These are phyloP conservation scores for Apiotrichum mycotoxinovorans DNA, from an alignment of 1,284 basidiomycete genomes.

Conservation along the genomic window DNA sequence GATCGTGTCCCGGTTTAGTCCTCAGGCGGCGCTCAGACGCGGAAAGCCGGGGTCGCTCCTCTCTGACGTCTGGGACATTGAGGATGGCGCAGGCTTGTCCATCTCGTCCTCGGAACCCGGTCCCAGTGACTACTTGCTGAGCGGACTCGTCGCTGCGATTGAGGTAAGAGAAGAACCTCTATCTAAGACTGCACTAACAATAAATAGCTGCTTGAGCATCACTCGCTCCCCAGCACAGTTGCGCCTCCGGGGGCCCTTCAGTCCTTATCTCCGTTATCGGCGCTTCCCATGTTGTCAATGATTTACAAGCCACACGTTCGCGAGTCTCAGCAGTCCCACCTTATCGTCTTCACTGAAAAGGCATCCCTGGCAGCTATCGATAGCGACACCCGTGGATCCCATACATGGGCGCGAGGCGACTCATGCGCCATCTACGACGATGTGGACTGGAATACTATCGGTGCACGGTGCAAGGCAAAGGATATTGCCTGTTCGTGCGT, in stretches of 20 bases:
- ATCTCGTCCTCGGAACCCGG: constrained; percentile 20
- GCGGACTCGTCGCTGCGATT: constrained; percentile 19
- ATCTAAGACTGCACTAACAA: no score
- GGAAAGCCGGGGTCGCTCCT: constrained; percentile 12
- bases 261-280: constrained; percentile 15
- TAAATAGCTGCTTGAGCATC: constrained; percentile 17
- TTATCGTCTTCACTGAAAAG: constrained; percentile 22
- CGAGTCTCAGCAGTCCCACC: constrained; percentile 13
- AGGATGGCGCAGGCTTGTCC: constrained; percentile 19
- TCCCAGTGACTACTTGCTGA: constrained; percentile 19
- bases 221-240: constrained; percentile 11
- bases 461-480: constrained; percentile 18
- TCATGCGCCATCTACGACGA: constrained; percentile 18
- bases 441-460: constrained; percentile 21
- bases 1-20: constrained; percentile 20
- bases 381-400: constrained; percentile 11
- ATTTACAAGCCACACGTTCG: constrained; percentile 6
- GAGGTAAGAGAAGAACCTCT: constrained; percentile 29
- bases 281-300: constrained; percentile 21
- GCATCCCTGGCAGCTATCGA: constrained; percentile 15
- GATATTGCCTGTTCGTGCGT: constrained; percentile 20
- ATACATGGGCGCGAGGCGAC: constrained; percentile 15
- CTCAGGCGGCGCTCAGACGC: constrained; percentile 7
- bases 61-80: constrained; percentile 21
- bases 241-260: constrained; percentile 11